A percentile compares a stretch with the other conserved stretches of the same genome.
phyloP scores from a whole-genome alignment of 1,284 basidiomycete species.

The Phaffia rhodozyma region DNA sequence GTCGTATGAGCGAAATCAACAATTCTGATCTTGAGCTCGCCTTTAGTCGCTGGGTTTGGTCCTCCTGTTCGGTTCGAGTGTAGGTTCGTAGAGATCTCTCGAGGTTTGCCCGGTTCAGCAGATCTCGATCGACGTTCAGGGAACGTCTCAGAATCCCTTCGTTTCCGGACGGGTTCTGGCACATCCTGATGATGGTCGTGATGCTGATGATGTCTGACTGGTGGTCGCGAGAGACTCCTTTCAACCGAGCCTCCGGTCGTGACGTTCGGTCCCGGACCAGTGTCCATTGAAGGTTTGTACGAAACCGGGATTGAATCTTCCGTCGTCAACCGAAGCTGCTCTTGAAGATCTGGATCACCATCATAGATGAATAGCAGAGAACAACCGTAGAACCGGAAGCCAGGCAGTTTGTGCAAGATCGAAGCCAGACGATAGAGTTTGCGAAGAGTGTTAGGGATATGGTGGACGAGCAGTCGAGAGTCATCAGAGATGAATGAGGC shows the following conservation, averaged over 20 bases:
- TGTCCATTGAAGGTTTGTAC: conserved; percentile 19
- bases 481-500: conserved; percentile 79
- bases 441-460: conserved; percentile 80
- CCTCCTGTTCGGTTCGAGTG: conserved; percentile 29
- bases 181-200: conserved; percentile 21
- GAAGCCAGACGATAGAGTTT: conserved; percentile 89
- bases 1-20: conserved; percentile 99
- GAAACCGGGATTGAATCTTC: conserved; percentile 11
- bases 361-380: conserved; percentile 96
- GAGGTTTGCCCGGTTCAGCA: conserved; percentile 10
- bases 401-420: conserved; percentile 73
- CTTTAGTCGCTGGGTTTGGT: conserved; percentile 41
- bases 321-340: conserved; percentile 31
- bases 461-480: conserved; percentile 67
- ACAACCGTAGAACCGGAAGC: conserved; percentile 96
- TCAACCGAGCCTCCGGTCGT: not conserved
- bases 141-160: conserved; percentile 4
- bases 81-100: conserved; percentile 28
- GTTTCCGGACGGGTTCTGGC: conserved; percentile 4
- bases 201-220: conserved; percentile 8
- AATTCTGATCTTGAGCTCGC: conserved; percentile 87
- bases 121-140: conserved; percentile 15
- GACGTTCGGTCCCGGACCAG: too few relatives aligned
- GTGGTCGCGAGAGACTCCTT: not conserved
- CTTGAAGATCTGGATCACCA: conserved; percentile 77